Base-by-base conservation (phyloP, 805 yeast species). In the Cyberlindnera maclurae region DNA sequence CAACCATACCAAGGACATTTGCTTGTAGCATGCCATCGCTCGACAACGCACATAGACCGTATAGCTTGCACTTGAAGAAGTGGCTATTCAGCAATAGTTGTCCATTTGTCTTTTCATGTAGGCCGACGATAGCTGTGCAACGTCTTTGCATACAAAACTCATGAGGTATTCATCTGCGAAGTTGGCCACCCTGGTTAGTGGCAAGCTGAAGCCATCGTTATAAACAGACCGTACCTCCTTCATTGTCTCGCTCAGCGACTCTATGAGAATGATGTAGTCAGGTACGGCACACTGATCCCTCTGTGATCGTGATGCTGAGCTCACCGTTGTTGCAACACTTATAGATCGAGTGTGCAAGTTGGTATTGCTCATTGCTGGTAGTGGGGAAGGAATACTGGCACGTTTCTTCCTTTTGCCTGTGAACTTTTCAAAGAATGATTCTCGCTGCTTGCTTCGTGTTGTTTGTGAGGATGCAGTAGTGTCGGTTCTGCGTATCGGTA, bases 141-240 rank as follows among this genome's bases (percentile, higher is more conserved):
- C 18, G 30, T 46, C 50, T 29, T 26, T 41, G 29, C 39, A 24
- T n/a, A 46, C 32, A 33, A 46, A 46, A 5, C 33, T 38, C 22
- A 46, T 15, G 12, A 46, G 44, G 16, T 41, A 44, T 7, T 45
- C 29, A 29, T 46, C 45, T 31, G 38, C 36, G 24, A 46, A 46
- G 11, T 18, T 12, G 2, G 43, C 17, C n/a, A 40, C 33, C 18
- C 34, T 42, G 4, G 33, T 33, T 18, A 46, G 18, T 13, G 41
- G 34, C n/a, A 36, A 40, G 26, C 29, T 26, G 11, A 15, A 13
- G 6, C 22, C 34, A 15, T 35, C 15, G 3, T 42, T 37, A 32
- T 39, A 35, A 12, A 30, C 30, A 15, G 33, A 38, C n/a, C 15
- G 24, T 5, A 38, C 39, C 5, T 30, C 26, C 26, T 27, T 39